phyloP scores from a whole-genome alignment of 768 basidiomycete genomes.

The Serendipita sp. region DNA sequence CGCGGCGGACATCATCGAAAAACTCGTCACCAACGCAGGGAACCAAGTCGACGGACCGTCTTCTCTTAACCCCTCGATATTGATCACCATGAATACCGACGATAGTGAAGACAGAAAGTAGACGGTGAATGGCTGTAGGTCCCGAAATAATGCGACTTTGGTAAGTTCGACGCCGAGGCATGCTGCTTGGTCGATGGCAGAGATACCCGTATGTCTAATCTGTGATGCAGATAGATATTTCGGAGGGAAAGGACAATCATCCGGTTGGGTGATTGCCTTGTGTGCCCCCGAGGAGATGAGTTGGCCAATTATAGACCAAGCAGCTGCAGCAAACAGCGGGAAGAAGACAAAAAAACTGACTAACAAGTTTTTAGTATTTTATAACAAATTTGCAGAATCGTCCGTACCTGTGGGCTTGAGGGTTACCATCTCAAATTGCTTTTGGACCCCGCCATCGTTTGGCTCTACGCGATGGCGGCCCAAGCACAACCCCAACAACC shows the following conservation, averaged over 20 bases:
- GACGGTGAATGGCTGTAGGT: neutral
- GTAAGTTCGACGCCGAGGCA: constrained; percentile 1
- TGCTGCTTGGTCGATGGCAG: neutral
- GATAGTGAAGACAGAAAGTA: neutral
- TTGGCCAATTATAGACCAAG: neutral
- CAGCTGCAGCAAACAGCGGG: neutral
- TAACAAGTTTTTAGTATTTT: neutral
- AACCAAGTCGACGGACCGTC: neutral
- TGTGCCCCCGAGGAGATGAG: neutral
- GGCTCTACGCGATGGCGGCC: neutral
- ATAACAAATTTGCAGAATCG: neutral
- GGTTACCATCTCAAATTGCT: constrained; percentile 2
- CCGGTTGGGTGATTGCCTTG: neutral
- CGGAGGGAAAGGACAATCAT: constrained; percentile 1
- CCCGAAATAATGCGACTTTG: neutral
- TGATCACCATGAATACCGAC: neutral
- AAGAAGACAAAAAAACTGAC: neutral
- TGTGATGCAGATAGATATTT: constrained; percentile 1
- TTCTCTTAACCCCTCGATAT: neutral
- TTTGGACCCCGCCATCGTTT: neutral
- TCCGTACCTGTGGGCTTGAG: neutral
- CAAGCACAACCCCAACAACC: neutral
- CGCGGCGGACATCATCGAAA: neutral
- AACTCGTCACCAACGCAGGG: neutral
- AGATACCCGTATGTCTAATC: neutral